A percentile compares a stretch with the other conserved stretches of the same genome.
These are phyloP conservation scores for Solanum stenotomum DNA, from an alignment of 257 asterid species.

Conservation along the genomic window DNA sequence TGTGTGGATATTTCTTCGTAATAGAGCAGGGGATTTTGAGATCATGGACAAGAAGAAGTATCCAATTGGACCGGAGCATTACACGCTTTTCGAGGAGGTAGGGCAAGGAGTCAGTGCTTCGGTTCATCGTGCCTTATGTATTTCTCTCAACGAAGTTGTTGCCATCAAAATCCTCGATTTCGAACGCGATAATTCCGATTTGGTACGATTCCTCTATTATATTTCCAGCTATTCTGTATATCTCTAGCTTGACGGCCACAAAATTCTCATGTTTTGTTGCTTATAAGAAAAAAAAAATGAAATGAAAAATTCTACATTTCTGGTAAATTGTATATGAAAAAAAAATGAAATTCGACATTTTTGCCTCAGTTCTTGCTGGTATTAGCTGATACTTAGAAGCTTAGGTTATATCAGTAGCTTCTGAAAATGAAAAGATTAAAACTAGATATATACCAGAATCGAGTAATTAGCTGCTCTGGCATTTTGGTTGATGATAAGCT, in stretches of 20 bases:
- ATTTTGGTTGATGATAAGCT: not conserved
- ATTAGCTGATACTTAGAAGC: not conserved
- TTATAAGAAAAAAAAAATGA: not conserved
- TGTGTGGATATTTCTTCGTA: not conserved
- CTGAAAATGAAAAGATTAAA: not conserved
- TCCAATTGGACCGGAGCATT: conserved; percentile 88
- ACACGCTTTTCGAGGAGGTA: conserved; percentile 68
- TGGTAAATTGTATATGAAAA: not conserved
- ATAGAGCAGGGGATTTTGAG: not conserved
- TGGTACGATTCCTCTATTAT: conserved; percentile 30
- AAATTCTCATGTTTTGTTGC: not conserved
- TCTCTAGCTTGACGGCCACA: not conserved
- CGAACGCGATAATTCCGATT: conserved; percentile 77
- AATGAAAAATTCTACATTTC: not conserved
- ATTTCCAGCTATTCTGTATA: not conserved
- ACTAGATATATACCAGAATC: not conserved
- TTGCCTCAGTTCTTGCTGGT: not conserved
- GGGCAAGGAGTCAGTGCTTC: conserved; percentile 94
- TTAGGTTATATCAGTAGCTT: not conserved
- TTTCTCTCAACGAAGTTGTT: conserved; percentile 52
- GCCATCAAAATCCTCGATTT: conserved; percentile 91
- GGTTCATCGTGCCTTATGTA: conserved; percentile 81
- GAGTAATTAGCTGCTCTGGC: not conserved
- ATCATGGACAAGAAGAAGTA: conserved; percentile 74
- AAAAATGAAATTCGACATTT: not conserved